Evolutionary conservation across 2,329 filamentous ascomycete species (phyloP).

Genomic region (Clonostachys sp.): DNA sequence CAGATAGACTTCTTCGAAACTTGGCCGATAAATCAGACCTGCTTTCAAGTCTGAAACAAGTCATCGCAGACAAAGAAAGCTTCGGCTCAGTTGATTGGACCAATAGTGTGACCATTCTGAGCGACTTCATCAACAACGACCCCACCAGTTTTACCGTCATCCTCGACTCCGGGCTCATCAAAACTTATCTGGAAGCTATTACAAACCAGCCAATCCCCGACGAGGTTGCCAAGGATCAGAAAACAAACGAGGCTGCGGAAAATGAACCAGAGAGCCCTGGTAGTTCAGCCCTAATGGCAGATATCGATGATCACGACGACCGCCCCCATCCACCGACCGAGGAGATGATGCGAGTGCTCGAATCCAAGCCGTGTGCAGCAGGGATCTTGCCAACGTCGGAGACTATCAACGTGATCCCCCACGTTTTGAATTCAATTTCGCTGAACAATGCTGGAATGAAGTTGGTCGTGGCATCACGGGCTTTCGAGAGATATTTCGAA

Average conservation of each 20-base stretch:
- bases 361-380: constrained; percentile 45
- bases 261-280: constrained; percentile 17
- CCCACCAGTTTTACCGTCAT: constrained; percentile 96
- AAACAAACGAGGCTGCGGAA: constrained; percentile 20
- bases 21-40: constrained; percentile 89
- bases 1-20: constrained; percentile 86
- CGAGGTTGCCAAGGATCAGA: constrained; percentile 19
- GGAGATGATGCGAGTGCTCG: constrained; percentile 39
- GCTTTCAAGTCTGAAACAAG: constrained; percentile 70
- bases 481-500: constrained; percentile 83
- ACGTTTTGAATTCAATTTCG: constrained; percentile 89
- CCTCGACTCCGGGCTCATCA: constrained; percentile 86
- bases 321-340: constrained; percentile 49
- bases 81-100: constrained; percentile 97
- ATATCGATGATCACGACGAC: constrained; percentile 21
- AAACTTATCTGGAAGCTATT: constrained; percentile 78
- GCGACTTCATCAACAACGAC: constrained; percentile 97
- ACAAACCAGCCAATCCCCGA: constrained; percentile 46
- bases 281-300: constrained; percentile 27
- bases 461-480: constrained; percentile 77
- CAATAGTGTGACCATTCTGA: constrained; percentile 84
- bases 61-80: constrained; percentile 72
- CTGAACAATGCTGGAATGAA: constrained; percentile 84
- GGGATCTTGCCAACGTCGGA: constrained; percentile 86
- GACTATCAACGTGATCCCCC: constrained; percentile 80